Base-by-base conservation (phyloP, 371 early-diverging fungal species). In the Syncephalastrum sp. region DNA sequence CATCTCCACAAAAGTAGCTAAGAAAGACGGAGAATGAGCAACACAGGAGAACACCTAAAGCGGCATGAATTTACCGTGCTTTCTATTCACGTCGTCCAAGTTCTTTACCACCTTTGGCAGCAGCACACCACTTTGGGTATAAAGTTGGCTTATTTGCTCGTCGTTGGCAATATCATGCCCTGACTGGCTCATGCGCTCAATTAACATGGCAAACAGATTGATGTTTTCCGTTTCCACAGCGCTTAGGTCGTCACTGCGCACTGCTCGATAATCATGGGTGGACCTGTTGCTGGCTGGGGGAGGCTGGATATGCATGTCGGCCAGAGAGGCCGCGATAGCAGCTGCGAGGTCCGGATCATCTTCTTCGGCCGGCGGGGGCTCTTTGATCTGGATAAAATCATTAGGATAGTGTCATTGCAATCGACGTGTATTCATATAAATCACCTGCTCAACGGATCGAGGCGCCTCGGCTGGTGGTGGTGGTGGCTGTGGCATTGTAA, bases 321-420 rank as follows among this genome's bases (percentile, higher is more conserved):
- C 70, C 51, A 97, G 69, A 3, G 95, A 95, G 1, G 94, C 98
- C 38, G 87, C 94, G 58, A 97, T 96, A 5, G 98, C 98, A 1
- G 92, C 92, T 47, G 88, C 85, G 17, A 97, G 61, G 61, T 95
- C 94, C 3, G 86, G 87, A 53, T 97, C 95, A 1, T 95, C 91
- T 12, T 90, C 87, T n/a, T 82, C 83, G 38, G 38, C 8, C 38
- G 38, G 38, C 2, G 38, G 10, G 0, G 38, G 38, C 10, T 33
- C 10, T 33, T 33, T 33, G 38, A 33, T 33, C 38, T 33, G 38
- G 12, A 33, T 10, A 10, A 33, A 33, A 10, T 1, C 38, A 10
- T 33, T 33, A 33, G 38, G 12, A 33, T 1, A 10, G 0, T 10
- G 12, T 10, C 12, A 33, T 5, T 33, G 38, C 38, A 8, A 33